Base-by-base conservation (phyloP, 768 basidiomycete species). In the Termitomyces sp. region DNA sequence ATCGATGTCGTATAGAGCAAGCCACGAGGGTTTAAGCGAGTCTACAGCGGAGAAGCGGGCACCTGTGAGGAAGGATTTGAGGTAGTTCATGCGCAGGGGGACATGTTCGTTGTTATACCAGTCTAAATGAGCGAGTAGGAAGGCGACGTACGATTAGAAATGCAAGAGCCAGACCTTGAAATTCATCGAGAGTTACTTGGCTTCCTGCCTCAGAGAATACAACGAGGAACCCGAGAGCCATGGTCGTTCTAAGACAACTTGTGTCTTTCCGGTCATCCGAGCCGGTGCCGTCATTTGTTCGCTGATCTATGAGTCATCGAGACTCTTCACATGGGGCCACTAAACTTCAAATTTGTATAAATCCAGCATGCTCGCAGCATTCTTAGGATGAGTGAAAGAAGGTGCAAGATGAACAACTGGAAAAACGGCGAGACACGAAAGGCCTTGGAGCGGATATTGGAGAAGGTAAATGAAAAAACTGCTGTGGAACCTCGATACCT, bases 21-120 rank as follows among this genome's bases (percentile, higher is more conserved):
- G 59, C 80, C 80, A 82, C 2, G 69, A 67, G 0, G 79, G 77
- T 34, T 57, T 66, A 12, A 61, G 57, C 11, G 57, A 59, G 57
- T 80, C 78, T 2, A 67, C 49, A 3, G 75, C 74, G 1, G 66
- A 64, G 60, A 74, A 81, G 35, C 81, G 68, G 3, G 79, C 79
- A 0, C 77, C 79, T 6, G 78, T 76, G 40, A 79, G 70, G 67
- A 81, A 81, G 9, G 74, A 72, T 7, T 67, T 64, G 5, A 80
- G 67, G 54, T 74, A 68, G 58, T 81, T 70, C 53, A 81, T 65
- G 11, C 81, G 76, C 1, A 81, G 66, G 0, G 80, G 80, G 35
- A 82, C 73, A 60, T 81, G 81, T 67, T 82, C 81, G 54, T 79
- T 78, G 61, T 81, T 72, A 66, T 82, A 82, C 81, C 81, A 82